Evolutionary conservation across 192 early-diverging fungal species (phyloP), one percentile per base, ranked within the genome.

Genomic region (Mortierella claussenii): DNA sequence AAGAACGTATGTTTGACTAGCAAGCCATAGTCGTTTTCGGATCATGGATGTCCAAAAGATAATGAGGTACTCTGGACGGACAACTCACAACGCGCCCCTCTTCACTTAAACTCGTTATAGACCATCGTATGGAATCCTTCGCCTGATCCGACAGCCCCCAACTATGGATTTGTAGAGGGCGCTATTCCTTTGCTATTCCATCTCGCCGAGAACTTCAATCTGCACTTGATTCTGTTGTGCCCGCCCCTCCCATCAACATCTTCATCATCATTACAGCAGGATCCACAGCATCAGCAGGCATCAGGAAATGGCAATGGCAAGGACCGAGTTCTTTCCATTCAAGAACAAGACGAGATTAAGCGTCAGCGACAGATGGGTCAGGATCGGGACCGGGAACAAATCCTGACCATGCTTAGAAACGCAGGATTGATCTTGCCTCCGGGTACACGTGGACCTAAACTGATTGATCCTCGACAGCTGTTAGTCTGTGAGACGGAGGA

Each of bases 111-210:
- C 66, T 60, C 12, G 59, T 7, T 37, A 5, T 79, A 93, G 92
- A 86, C 89, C 17, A 80, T 92, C 37, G 66, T 94, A 36, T 92
- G 92, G 91, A 92, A 92, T 62, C 90, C 91, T n/a, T 90, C 89
- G 4, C 81, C 85, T 10, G 88, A 90, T 65, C 87, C 90, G 7
- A 68, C 80, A 43, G 69, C 68, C 21, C 90, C 91, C 31, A 94
- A 86, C 48, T 84, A 87, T 67, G 92, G 89, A n/a, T 94, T 92
- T 79, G 67, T 81, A 30, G 89, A 90, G 52, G 80, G 82, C 27
- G 81, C 81, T 3, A 69, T 87, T 20, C 66, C 84, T 6, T 80
- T 90, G 37, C 74, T 94, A 5, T 78, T 78, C 4, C 63, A 69
- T 31, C 80, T 94, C 2, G 67, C 81, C 7, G 69, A 80, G 47